Evolutionary conservation across 768 basidiomycete genomes (phyloP), one percentile per base, ranked within the genome.

Genomic region (Kwoniella mangroviensis): DNA sequence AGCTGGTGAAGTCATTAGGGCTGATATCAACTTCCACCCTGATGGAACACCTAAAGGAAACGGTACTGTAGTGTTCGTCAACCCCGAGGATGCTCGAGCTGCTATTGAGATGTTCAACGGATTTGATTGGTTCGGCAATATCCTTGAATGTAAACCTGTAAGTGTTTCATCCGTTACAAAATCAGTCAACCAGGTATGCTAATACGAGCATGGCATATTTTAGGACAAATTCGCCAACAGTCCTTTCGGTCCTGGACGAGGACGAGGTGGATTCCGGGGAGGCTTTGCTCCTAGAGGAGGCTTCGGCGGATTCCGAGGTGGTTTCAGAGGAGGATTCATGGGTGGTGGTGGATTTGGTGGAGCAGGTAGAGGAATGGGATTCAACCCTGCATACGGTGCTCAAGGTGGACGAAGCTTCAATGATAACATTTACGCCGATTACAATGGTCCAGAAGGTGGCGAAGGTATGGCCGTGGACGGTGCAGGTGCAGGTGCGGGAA

Each of bases 41-140:
- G 94, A 97, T 83, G 95, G 95, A 28, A 88, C 90, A 13, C 94
- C 96, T 17, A 96, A 97, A 82, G 96, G 96, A 22, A 96, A 92
- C 62, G 96, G 96, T n/a, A 97, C 94, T 0, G 96, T 98, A 15
- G 92, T 98, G 13, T 98, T 94, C 78, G 93, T 94, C 83, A 93
- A 91, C 1, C 83, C 91, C 15, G 92, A 92, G 76, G 94, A 96
- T 83, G 96, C 96, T 12, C 87, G 89, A 74, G 91, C 93, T 79
- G 95, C 95, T 12, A 95, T 98, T 79, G 89, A 94, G 94, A 74
- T 41, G 92, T 98, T 95, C 82, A 91, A 97, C 69, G 95, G 95
- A 34, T 97, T 92, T 76, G 94, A 97, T 72, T 98, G 96, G 94
- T 95, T 95, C 82, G 95, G 95, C 9, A 91, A 92, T 58, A 89